phyloP scores from a whole-genome alignment of 768 basidiomycete species.

The Suillus ampliporus region DNA sequence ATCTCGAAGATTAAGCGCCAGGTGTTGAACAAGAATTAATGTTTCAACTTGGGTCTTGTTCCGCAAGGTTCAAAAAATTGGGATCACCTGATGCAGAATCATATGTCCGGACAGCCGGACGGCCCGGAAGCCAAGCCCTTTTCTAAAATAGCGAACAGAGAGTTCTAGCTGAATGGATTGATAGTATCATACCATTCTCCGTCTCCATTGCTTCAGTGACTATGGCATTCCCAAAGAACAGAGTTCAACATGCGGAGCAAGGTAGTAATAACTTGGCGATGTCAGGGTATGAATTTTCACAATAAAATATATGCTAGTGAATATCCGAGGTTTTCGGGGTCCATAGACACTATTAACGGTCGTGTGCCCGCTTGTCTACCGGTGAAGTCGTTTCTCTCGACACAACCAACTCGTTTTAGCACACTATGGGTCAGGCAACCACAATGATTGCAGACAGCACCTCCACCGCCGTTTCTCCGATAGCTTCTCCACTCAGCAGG shows the following conservation, averaged over 20 bases:
- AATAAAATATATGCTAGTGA: no score
- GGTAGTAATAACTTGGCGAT: no score
- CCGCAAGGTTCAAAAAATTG: neutral
- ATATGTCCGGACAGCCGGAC: no score
- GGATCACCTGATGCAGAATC: neutral
- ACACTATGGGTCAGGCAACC: neutral
- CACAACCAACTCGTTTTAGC: neutral
- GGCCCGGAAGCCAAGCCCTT: no score
- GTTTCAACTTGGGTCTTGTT: no score
- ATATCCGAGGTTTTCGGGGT: neutral
- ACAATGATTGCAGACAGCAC: neutral
- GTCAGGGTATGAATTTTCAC: no score
- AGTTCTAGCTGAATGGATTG: no score
- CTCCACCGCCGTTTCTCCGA: neutral
- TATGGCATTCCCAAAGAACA: no score
- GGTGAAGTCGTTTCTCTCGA: neutral
- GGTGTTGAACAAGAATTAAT: neutral
- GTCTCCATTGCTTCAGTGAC: no score
- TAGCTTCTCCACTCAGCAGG: neutral
- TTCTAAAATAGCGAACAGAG: no score
- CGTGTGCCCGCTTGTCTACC: neutral
- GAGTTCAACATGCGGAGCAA: no score
- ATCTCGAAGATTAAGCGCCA: neutral
- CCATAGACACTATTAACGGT: neutral
- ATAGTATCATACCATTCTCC: no score